These are phyloP conservation scores for Royoungia palumana DNA, from an alignment of 768 basidiomycete genomes.

Conservation along the genomic window DNA sequence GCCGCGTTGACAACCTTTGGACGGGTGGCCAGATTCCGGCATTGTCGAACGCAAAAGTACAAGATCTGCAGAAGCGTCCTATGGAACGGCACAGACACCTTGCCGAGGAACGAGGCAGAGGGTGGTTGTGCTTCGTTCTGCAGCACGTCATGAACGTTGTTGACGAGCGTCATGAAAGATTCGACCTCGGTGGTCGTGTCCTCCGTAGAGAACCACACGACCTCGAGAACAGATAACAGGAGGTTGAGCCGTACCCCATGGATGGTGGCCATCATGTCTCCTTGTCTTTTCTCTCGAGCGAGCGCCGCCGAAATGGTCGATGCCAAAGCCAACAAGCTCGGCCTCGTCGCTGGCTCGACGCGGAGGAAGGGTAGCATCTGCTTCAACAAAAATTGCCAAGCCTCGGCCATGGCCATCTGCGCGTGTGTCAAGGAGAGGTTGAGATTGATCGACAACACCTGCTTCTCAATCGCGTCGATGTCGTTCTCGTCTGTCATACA, in stretches of 20 bases:
- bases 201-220: slow-evolving; percentile 66
- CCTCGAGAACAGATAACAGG: slow-evolving; percentile 73
- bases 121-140: slow-evolving; percentile 74
- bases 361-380: slow-evolving; percentile 63
- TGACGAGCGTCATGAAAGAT: slow-evolving; percentile 59
- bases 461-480: slow-evolving; percentile 50
- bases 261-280: slow-evolving; percentile 82
- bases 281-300: slow-evolving; percentile 63
- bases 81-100: slow-evolving; percentile 69
- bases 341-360: slow-evolving; percentile 53
- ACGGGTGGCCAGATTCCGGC: slow-evolving; percentile 46
- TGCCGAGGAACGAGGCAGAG: slow-evolving; percentile 65
- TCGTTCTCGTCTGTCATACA: slow-evolving; percentile 34
- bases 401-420: slow-evolving; percentile 67
- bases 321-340: slow-evolving; percentile 53
- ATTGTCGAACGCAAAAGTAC: slow-evolving; percentile 71
- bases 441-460: slow-evolving; percentile 73
- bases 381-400: slow-evolving; percentile 74
- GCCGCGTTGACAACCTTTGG: slow-evolving; percentile 55
- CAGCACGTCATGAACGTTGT: slow-evolving; percentile 61
- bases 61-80: slow-evolving; percentile 73
- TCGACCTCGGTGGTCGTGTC: slow-evolving; percentile 53
- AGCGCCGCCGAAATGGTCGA: slow-evolving; percentile 64
- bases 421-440: slow-evolving; percentile 84
- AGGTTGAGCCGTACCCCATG: slow-evolving; percentile 74